Base-by-base conservation (phyloP, 192 early-diverging fungal species). In the Backusella sp. region DNA sequence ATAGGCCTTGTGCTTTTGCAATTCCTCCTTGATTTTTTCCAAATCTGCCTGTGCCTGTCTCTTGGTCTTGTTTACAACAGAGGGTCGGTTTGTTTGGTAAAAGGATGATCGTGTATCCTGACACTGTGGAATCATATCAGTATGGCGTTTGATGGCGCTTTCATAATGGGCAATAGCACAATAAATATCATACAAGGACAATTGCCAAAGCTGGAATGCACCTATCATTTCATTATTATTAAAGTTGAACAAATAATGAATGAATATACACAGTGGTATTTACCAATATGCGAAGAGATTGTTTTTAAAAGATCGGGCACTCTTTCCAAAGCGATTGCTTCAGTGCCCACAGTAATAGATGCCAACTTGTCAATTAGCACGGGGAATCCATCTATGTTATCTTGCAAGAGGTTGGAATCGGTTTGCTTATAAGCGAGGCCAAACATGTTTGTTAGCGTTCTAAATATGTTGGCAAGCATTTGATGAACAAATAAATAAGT, bases 201-300 rank as follows among this genome's bases (percentile, higher is more conserved):
- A 78, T 53, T 92, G 91, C 95, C 95, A 96, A 75, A 96, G 79
- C 74, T 90, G 86, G 78, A 96, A 96, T 46, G 89, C 91, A 30
- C 94, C 87, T 32, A 32, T 32, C 0, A 32, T 32, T 32, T 32
- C 32, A 32, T 32, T 32, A n/a, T n/a, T n/a, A 32, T 32, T 52
- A 26, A 41, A 7, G 11, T 41, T 41, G 39, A 68, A 21, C 32
- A 32, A 32, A 32, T 32, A 3, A 32, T 32, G 32, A 32, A 32
- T 3, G 32, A 32, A 32, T 32, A 32, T 32, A 39, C 4, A 32
- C n/a, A 19, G 4, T 34, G 21, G 1, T 44, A 35, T 32, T 67
- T 72, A 77, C 77, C 77, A 37, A 74, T 73, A 23, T 69, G 62
- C 0, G 77, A 74, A 36, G 77, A 74, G 6, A 79, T 74, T 12